Base-by-base conservation (phyloP, 805 yeast species). In the Komagataella pastoris region DNA sequence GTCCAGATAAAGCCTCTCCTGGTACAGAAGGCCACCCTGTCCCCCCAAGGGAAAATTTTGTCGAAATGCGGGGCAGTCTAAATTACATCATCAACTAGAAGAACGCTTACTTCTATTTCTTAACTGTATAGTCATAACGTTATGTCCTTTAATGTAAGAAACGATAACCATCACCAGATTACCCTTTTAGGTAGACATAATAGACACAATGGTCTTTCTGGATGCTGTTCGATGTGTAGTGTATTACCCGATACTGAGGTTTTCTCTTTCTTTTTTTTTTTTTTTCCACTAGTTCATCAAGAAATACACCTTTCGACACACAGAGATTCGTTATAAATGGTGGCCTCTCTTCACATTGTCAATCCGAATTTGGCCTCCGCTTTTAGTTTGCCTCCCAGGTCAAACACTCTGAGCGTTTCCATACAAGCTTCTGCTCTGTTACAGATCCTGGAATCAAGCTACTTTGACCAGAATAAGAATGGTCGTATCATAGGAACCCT, bases 401-500 rank as follows among this genome's bases (percentile, higher is more conserved):
- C 66, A 14, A 60, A 63, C 7, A 55, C 69, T 3, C 68, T 80
- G 52, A 70, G 68, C 50, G 81, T 83, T 53, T 70, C 69, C 51
- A 75, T 85, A 54, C 82, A 81, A 62, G 75, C 88, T 3, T 73
- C 87, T 50, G 91, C 93, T 4, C 71, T 85, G 50, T 77, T 88
- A 68, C 85, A 83, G 65, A 76, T 88, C 53, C 73, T 88, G 55
- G 93, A 88, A 63, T 81, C 86, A 55, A 71, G 82, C 23, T 70
- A 79, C 53, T 75, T 85, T 67, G 67, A 79, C 49, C 62, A 60
- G 24, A 54, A 55, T n/a, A 61, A 57, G 45, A 77, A 76, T 56
- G 69, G 72, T 56, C 76, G 93, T 65, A 79, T 84, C 54, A 81
- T 88, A 58, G 96, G 96, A 55, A 85, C 95, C 12, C 74, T 88